Conservation (phyloP, 1,139 yeast species). For the Pichia sp. region DNA sequence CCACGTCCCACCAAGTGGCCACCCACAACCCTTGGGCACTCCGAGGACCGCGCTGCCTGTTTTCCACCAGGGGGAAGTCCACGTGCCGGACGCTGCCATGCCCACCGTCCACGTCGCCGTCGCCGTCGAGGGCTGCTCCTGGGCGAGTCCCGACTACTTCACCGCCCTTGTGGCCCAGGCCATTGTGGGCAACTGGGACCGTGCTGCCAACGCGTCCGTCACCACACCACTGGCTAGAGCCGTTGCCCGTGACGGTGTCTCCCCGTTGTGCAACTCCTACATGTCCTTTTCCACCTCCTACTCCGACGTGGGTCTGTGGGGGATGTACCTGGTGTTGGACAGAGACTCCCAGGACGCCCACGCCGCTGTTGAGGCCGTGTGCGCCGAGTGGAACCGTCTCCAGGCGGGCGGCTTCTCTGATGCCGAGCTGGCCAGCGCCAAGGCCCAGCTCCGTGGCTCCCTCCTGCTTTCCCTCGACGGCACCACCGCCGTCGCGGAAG, state of each 20-base stretch:
- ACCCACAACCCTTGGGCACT: conserved; percentile 66
- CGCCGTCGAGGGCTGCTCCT: conserved; percentile 96
- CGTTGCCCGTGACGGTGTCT: conserved; percentile 35
- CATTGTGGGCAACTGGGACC: conserved; percentile 95
- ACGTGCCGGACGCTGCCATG: conserved; percentile 73
- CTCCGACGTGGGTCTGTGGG: conserved; percentile 97
- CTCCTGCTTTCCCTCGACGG: conserved; percentile 85
- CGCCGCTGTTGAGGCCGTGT: conserved; percentile 63
- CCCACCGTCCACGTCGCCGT: conserved; percentile 90
- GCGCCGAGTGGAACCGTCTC: conserved; percentile 84
- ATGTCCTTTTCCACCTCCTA: conserved; percentile 96
- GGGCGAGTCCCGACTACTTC: conserved; percentile 95
- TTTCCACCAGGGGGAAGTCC: conserved; percentile 80
- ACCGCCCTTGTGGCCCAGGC: conserved; percentile 96
- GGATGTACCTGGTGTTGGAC: conserved; percentile 86
- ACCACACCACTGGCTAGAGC: conserved; percentile 69
- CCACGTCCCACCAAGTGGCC: conserved; percentile 59
- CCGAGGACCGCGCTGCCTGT: conserved; percentile 71
- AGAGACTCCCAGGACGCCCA: conserved; percentile 58
- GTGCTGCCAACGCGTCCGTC: conserved; percentile 77
- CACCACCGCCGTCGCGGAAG: conserved; percentile 94
- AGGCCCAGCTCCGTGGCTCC: conserved; percentile 91
- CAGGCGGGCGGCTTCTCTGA: conserved; percentile 69
- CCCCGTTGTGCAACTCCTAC: conserved; percentile 81
- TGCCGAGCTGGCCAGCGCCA: conserved; percentile 88